Conservation (phyloP, 2,329 filamentous ascomycete genomes). For the Hypoxylon rubiginosum region DNA sequence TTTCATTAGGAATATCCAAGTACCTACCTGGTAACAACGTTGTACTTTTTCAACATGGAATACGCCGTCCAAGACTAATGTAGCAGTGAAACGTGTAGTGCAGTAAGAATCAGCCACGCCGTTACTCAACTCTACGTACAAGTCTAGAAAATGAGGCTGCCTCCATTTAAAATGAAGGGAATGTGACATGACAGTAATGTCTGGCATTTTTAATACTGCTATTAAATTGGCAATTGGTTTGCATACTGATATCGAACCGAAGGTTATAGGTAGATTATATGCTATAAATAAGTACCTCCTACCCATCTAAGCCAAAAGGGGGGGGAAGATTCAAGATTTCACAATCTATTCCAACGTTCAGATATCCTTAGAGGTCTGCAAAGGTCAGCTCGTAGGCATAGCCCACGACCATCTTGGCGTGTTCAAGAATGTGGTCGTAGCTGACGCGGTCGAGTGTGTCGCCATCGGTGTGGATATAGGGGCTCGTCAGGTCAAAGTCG, state of each 20-base stretch:
- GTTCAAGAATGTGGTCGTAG: constrained; percentile 76
- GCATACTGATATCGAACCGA: no score
- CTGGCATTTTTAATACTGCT: background rate
- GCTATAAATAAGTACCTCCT: background rate
- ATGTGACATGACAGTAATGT: background rate
- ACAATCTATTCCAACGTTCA: background rate
- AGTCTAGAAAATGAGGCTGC: background rate
- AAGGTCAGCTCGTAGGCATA: constrained; percentile 63
- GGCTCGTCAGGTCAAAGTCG: constrained; percentile 71
- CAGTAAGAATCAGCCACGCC: no score
- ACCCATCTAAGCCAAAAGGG: background rate
- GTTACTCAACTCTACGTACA: background rate
- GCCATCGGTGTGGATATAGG: constrained; percentile 79
- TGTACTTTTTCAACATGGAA: background rate
- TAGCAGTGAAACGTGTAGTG: background rate
- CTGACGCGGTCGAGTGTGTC: constrained; percentile 78
- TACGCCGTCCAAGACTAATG: background rate
- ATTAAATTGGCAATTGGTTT: no score
- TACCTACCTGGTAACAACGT: background rate
- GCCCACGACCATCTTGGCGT: constrained; percentile 65
- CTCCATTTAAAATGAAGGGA: background rate
- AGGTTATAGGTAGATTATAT: no score
- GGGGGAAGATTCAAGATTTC: no score
- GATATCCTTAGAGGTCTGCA: constrained; percentile 21
- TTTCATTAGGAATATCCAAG: constrained; percentile 4